Conservation (phyloP, 202 grass and related monocot species). For the Elaeis oleifera region DNA sequence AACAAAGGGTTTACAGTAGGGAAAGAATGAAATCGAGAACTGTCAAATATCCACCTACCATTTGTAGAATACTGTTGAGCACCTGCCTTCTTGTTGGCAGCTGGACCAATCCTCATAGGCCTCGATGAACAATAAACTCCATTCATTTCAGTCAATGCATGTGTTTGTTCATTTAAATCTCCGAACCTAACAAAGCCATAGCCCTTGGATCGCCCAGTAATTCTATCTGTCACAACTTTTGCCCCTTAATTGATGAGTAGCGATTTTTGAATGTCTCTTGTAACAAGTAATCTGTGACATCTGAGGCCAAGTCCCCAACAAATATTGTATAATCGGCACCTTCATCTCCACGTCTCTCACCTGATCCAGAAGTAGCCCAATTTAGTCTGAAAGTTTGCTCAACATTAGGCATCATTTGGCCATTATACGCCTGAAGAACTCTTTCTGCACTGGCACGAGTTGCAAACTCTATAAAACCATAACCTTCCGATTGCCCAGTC, state of each 20-base stretch:
- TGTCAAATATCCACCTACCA: constrained; percentile 21
- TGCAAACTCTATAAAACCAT: constrained; percentile 84
- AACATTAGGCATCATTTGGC: constrained; percentile 60
- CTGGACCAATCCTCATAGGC: constrained; percentile 69
- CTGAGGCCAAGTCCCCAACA: constrained; percentile 84
- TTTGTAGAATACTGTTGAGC: constrained; percentile 58
- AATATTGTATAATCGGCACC: constrained; percentile 82
- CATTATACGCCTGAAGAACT: constrained; percentile 53
- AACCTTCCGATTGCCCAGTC: constrained; percentile 70
- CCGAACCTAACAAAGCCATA: constrained; percentile 91
- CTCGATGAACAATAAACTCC: constrained; percentile 58
- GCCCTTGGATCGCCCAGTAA: constrained; percentile 69
- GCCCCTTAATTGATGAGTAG: constrained; percentile 74
- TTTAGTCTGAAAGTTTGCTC: constrained; percentile 61
- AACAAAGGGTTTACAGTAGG: too few relatives aligned
- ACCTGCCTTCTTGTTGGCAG: constrained; percentile 68
- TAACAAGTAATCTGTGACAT: constrained; percentile 72
- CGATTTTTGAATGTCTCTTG: constrained; percentile 61
- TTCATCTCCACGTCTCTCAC: constrained; percentile 45
- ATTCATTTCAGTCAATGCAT: constrained; percentile 95
- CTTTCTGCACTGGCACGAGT: constrained; percentile 59
- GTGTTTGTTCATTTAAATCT: constrained; percentile 61
- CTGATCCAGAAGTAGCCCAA: constrained; percentile 68
- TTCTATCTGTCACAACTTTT: constrained; percentile 74
- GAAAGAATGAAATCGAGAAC: constrained; percentile 1